Evolutionary conservation across 345 rosid genomes (phyloP).

Genomic region (Arabis alpina): DNA sequence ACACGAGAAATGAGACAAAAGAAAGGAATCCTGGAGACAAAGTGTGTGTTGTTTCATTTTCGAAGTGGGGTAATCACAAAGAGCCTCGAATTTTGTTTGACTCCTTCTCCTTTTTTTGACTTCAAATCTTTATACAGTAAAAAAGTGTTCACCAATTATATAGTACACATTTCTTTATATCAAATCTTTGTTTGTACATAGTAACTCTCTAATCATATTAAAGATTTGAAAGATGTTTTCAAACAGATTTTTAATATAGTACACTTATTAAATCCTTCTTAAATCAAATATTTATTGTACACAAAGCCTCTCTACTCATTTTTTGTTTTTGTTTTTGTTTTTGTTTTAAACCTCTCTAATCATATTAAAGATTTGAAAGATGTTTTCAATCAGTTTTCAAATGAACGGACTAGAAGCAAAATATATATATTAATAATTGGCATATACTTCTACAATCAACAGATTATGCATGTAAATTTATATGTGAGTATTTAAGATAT

Average conservation of each 20-base stretch:
- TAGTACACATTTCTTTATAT: conserved; percentile 25
- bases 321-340: no score
- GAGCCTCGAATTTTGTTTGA: conserved; percentile 51
- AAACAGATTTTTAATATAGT: not conserved
- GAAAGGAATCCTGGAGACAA: conserved; percentile 67
- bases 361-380: conserved; percentile 10
- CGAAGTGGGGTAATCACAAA: conserved; percentile 58
- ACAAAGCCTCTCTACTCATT: conserved; percentile 28
- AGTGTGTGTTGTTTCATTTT: conserved; percentile 72
- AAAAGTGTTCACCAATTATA: conserved; percentile 24
- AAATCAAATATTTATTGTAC: not conserved
- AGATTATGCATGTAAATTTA: not conserved
- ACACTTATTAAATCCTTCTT: no score
- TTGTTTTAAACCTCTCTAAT: not conserved
- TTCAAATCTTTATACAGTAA: conserved; percentile 40
- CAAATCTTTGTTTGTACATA: conserved; percentile 27
- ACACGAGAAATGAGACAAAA: conserved; percentile 49
- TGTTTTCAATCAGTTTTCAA: not conserved
- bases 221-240: not conserved
- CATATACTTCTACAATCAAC: not conserved
- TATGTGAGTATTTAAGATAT: not conserved
- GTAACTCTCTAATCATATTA: conserved; percentile 12
- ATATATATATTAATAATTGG: not conserved
- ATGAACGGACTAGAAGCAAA: not conserved
- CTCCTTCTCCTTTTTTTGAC: conserved; percentile 61